These are phyloP conservation scores for Pleurotus citrinopileatus DNA, from an alignment of 768 basidiomycete genomes.

Conservation along the genomic window DNA sequence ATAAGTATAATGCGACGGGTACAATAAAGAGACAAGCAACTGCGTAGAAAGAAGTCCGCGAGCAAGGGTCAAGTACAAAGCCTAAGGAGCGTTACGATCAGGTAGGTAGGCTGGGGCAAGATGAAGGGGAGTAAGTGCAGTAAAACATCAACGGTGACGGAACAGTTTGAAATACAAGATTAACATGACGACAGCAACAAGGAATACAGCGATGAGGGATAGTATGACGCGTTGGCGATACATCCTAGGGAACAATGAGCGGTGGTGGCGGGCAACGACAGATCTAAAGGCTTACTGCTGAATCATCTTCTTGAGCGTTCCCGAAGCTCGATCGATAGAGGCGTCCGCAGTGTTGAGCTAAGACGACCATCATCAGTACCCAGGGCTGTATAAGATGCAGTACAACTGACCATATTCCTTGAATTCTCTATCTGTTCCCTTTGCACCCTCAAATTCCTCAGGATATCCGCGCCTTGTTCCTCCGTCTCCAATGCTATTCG, in stretches of 20 bases:
- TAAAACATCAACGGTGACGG: conserved; percentile 31
- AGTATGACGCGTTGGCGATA: conserved; percentile 86
- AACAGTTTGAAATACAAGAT: conserved; percentile 65
- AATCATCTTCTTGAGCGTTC: conserved; percentile 91
- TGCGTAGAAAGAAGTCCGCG: too few species aligned
- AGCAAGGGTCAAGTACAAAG: too few species aligned
- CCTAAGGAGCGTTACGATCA: too few species aligned
- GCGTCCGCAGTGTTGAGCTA: conserved; percentile 81
- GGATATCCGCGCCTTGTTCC: conserved; percentile 84
- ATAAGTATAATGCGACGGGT: too few species aligned
- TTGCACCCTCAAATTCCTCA: conserved; percentile 76
- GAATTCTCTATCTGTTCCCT: conserved; percentile 90
- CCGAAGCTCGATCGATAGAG: conserved; percentile 82
- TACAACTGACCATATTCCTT: conserved; percentile 65
- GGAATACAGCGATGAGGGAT: conserved; percentile 70
- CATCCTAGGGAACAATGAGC: conserved; percentile 54
- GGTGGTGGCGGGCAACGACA: not conserved
- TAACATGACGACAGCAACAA: conserved; percentile 69
- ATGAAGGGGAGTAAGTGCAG: conserved; percentile 30
- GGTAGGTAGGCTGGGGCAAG: too few species aligned
- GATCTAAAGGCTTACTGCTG: conserved; percentile 65
- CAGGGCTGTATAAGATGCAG: not conserved
- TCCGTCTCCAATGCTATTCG: conserved; percentile 92
- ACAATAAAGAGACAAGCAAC: too few species aligned
- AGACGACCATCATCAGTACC: not conserved